Conservation (phyloP, 2,329 filamentous ascomycete genomes). For the Fusarium guadeloupense region DNA sequence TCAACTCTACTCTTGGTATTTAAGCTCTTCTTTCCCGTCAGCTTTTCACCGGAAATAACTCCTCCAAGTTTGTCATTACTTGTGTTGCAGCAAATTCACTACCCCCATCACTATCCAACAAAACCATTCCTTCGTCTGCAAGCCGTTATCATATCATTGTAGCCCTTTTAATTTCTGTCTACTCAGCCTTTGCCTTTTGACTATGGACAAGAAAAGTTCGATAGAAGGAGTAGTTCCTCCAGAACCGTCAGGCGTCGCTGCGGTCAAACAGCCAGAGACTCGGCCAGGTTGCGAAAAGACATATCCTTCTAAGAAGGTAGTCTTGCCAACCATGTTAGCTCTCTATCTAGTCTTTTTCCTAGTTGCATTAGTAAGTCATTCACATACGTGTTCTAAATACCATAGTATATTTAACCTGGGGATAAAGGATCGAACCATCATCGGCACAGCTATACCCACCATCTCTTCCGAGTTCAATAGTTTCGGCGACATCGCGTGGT, state of each 20-base stretch:
- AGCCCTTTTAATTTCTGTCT: too few relatives aligned
- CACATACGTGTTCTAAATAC: accelerated
- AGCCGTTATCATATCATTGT: too few relatives aligned
- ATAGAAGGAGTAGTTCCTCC: too few relatives aligned
- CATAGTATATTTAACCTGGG: accelerated
- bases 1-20: not conserved
- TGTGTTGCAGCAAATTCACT: too few relatives aligned
- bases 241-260: not conserved
- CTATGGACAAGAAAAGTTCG: not conserved
- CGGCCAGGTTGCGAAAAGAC: not conserved
- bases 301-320: conserved; percentile 15
- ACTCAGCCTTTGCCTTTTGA: too few relatives aligned
- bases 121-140: too few relatives aligned
- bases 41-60: too few relatives aligned
- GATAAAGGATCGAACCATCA: conserved; percentile 24
- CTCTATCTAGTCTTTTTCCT: conserved; percentile 20
- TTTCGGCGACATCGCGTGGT: conserved; percentile 26
- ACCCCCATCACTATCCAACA: too few relatives aligned
- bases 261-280: accelerated
- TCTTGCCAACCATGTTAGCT: conserved; percentile 20
- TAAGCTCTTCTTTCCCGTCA: not conserved
- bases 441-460: conserved; percentile 22
- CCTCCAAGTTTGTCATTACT: too few relatives aligned
- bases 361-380: not conserved
- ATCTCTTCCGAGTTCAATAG: conserved; percentile 26